Evolutionary conservation across 208 protist genomes (phyloP), one percentile per base, ranked within the genome.

Genomic region (Spongospora subterranea): DNA sequence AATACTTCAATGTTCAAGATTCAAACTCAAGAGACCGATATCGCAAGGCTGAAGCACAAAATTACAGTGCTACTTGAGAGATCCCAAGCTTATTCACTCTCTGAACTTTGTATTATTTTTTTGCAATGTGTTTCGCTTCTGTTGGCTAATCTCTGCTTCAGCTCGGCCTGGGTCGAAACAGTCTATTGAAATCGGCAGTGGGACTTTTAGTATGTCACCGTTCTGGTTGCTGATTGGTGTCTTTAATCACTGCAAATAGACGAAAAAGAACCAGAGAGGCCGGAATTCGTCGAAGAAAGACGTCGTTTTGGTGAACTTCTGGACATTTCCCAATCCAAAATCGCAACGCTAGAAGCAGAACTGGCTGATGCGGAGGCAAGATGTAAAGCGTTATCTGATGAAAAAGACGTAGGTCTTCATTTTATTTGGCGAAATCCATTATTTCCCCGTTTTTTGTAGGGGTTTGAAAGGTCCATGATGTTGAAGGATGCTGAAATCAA

Each of bases 321-420:
- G 71, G 71, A 82, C 6, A 82, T 82, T 82, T 6, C 71, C 13
- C 71, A 82, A 35, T 82, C 71, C 11, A 82, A 82, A 43, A 82
- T 82, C 6, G 40, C 6, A 6, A n/a, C 71, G 17, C n/a, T 82
- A 13, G 17, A 82, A 82, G 71, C 6, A 20, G 17, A 82, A n/a
- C 17, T 43, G n/a, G 6, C 40, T 40, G 17, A 43, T 43, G 6
- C n/a, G 17, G 13, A 35, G 71, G n/a, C 6, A 20, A 13, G 6
- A 20, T 82, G 40, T 43, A 35, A 35, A 40, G 17, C 6, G 17
- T 43, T 82, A 20, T 6, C 6, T 6, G n/a, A 43, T n/a, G 71
- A 82, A 6, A 82, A 82, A 43, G 17, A 39, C 35, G 71, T 82
- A 45, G 17, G 71, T 82, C n/a, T 43, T 82, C 6, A 20, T 82